Evolutionary conservation across 306 rosid species (phyloP), one percentile per base, ranked within the genome.

Genomic region (Cucurbita argyrosperma): DNA sequence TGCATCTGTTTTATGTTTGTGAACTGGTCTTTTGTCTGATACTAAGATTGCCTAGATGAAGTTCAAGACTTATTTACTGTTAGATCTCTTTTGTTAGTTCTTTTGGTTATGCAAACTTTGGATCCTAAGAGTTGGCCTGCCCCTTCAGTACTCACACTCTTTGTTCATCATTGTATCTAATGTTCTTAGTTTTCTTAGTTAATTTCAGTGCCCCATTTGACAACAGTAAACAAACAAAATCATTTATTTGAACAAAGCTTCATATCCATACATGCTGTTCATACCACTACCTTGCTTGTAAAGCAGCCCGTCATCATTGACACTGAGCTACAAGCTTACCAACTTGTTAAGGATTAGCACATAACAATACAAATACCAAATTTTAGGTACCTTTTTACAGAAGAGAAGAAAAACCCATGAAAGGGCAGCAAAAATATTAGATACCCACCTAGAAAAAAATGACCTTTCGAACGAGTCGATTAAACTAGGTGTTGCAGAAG

Each of bases 21-120:
- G 83, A 95, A 95, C 85, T 95, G 99, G 99, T 95, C 99, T 71
- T 95, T 95, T 76, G 97, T 95, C 80, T 94, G 85, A 87, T 42
- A 72, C 73, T 76, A 10, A 30, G 54, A 7, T 30, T 60, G 4
- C 19, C 23, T 16, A 39, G 57, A 43, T 55, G 38, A 40, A 74
- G 21, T 73, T 73, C n/a, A 74, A 74, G 26, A 57, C 77, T 74
- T 58, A 6, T 58, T 72, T 40, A 23, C 21, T 74, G 56, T 49
- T 57, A 42, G 55, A 60, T 74, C n/a, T 70, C 57, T 30, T 74
- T 59, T 52, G 39, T 59, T 74, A 60, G 71, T 47, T 74, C 10
- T 60, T 60, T 72, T 72, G 55, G 35, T 5, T 40, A 47, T 80
- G 71, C 51, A 50, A 70, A 70, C 74, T 30, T 30, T 70, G 74